These are phyloP conservation scores for Cladosporium oxysporum DNA, from an alignment of 2,329 filamentous ascomycete genomes.

Conservation along the genomic window DNA sequence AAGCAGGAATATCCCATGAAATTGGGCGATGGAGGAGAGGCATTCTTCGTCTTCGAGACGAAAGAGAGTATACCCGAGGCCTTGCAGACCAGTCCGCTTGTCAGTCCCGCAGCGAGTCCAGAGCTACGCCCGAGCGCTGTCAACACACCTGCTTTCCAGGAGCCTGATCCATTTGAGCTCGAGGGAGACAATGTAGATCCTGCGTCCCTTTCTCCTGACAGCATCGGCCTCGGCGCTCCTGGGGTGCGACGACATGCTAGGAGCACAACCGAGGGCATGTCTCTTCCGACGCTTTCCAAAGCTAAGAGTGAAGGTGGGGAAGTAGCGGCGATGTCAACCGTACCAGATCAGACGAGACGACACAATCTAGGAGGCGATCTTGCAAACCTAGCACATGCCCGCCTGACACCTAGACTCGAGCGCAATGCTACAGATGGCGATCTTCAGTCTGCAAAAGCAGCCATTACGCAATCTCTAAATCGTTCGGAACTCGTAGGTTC, in stretches of 20 bases:
- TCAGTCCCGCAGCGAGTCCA: slow-evolving; percentile 86
- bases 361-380: slow-evolving; percentile 28
- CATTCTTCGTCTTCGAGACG: slow-evolving; percentile 98
- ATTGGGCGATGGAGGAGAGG: slow-evolving; percentile 93
- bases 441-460: slow-evolving; percentile 47
- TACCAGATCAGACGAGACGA: slow-evolving; percentile 21
- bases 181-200: slow-evolving; percentile 45
- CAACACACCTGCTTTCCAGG: slow-evolving; percentile 54
- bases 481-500: slow-evolving; percentile 24
- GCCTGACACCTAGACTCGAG: slow-evolving; percentile 36
- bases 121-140: slow-evolving; percentile 56
- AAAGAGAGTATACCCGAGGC: slow-evolving; percentile 87
- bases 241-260: slow-evolving; percentile 26
- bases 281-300: slow-evolving; percentile 31
- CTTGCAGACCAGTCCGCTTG: slow-evolving; percentile 89
- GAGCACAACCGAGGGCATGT: slow-evolving; percentile 33
- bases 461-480: slow-evolving; percentile 39
- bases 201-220: not conserved
- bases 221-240: not conserved
- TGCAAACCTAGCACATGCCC: slow-evolving; percentile 17
- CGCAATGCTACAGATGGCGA: slow-evolving; percentile 58
- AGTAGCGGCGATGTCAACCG: slow-evolving; percentile 28
- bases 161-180: slow-evolving; percentile 70
- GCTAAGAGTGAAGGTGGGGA: slow-evolving; percentile 51
- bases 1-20: slow-evolving; percentile 98